These are phyloP conservation scores for Pseudogymnoascus sp. DNA, from an alignment of 2,329 filamentous ascomycete species.

Conservation along the genomic window DNA sequence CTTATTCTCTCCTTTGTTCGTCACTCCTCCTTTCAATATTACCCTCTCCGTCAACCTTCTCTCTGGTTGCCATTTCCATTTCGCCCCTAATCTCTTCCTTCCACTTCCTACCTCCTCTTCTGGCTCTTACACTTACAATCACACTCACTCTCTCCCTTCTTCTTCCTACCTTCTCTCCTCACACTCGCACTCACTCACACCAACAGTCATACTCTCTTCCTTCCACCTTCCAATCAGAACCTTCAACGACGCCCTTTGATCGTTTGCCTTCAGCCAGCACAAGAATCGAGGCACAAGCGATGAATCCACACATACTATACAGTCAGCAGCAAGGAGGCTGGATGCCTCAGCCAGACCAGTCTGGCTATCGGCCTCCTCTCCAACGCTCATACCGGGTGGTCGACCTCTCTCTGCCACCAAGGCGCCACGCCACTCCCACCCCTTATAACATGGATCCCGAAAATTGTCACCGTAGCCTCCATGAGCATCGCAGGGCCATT, in stretches of 20 bases:
- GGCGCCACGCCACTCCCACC: neutral
- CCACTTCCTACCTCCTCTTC: neutral
- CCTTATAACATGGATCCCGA: neutral
- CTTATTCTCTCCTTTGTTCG: conserved; percentile 11
- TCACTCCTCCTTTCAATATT: conserved; percentile 15
- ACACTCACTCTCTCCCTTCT: neutral
- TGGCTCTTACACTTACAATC: neutral
- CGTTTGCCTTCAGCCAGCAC: neutral
- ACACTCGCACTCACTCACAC: neutral
- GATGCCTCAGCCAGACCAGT: neutral
- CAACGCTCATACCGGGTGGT: neutral
- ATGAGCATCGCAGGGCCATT: neutral
- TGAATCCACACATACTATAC: neutral
- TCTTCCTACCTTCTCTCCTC: neutral
- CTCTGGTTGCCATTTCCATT: neutral
- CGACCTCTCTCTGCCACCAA: neutral
- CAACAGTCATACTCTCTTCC: neutral
- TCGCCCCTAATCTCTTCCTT: neutral
- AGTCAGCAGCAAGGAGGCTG: neutral
- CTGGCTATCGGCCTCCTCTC: neutral
- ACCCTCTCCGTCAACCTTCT: conserved; percentile 10
- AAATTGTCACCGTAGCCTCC: neutral
- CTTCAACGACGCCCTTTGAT: neutral
- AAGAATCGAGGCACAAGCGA: neutral
- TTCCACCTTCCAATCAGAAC: neutral